Base-by-base conservation (phyloP, 2,329 filamentous ascomycete genomes). In the Aureobasidium sp. region DNA sequence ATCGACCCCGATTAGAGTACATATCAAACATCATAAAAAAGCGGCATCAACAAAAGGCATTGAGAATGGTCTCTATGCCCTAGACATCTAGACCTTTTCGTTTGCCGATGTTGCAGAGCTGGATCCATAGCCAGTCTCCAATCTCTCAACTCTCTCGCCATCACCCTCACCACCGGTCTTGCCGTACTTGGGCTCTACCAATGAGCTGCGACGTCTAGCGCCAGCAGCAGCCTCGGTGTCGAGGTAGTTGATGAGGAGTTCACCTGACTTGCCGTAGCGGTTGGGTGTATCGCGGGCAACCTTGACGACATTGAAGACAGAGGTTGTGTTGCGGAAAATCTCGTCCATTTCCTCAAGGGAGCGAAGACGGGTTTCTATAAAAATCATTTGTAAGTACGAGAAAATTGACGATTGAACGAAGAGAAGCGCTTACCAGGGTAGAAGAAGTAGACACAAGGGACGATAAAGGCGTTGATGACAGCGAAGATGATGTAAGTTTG, bases 291-390 rank as follows among this genome's bases (percentile, higher is more conserved):
- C 71, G 10, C 74, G 71, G 2, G 82, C 82, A 41, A 81, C 72
- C 54, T 74, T 71, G 25, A 85, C 82, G 5, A 81, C 76, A 16
- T 72, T 69, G 57, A 80, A 73, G 64, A 73, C 74, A 32, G 73
- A 76, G 27, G 74, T 73, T 1, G 81, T 80, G 68, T 84, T 83
- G 65, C 81, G 78, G 73, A 86, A 86, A 67, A 87, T 85, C 66
- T 73, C 74, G 67, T 87, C 85, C 81, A 88, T 87, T 69, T 87
- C 85, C 70, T 88, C 85, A 25, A 88, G 79, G 2, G 80, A 83
- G 44, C 85, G 68, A 83, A 83, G 1, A 82, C 82, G 10, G 85
- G 87, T 72, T 87, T 85, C 54, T 58, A 21, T 21, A 1, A 34
- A 14, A 6, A 27, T 11, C n/a, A 2, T 8, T 32, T 0, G 85